Base-by-base conservation (phyloP, 164 flowering plant species). In the Magnolia kwangsiensis region DNA sequence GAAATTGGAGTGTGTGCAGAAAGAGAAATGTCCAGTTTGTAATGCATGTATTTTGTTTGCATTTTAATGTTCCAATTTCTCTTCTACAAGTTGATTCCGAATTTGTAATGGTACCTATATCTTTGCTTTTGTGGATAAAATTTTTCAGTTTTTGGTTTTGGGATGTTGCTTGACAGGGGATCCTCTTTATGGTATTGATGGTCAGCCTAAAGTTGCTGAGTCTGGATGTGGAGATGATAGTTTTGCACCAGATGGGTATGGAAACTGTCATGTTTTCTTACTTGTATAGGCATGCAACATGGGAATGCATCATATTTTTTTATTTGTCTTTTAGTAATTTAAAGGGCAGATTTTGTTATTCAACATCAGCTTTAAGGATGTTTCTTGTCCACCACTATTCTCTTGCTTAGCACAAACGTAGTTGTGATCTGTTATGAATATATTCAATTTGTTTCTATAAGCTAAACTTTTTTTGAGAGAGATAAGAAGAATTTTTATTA, bases 241-340 rank as follows among this genome's bases (percentile, higher is more conserved):
- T 78, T 87, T 84, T 82, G 91, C 90, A 31, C 71, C 83, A 76
- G 97, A 94, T 77, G 99, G 99, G 98, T 96, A 91, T 67, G 80
- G 16, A 74, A 50, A 4, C 7, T 37, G 45, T 37, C 45, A 37
- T 37, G 45, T 4, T 37, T 37, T 37, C 45, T 37, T 37, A 37
- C 45, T 3, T 37, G 6, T 37, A 37, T 37, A 37, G 45, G 45
- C 45, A 37, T 37, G 45, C 7, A 37, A 37, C 45, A 2, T 37
- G 45, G 45, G 45, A 37, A 37, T 37, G 45, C 45, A 3, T 37
- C 45, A 37, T 37, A 5, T 37, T 37, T 37, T 37, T 37, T 37
- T 37, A 37, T 37, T 37, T 3, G 45, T 37, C 45, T 37, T 37
- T 37, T 37, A 37, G 45, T 37, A 5, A 37, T 37, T 37, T 37